Base-by-base conservation (phyloP, 2,329 filamentous ascomycete species). In the Seiridium unicorne region DNA sequence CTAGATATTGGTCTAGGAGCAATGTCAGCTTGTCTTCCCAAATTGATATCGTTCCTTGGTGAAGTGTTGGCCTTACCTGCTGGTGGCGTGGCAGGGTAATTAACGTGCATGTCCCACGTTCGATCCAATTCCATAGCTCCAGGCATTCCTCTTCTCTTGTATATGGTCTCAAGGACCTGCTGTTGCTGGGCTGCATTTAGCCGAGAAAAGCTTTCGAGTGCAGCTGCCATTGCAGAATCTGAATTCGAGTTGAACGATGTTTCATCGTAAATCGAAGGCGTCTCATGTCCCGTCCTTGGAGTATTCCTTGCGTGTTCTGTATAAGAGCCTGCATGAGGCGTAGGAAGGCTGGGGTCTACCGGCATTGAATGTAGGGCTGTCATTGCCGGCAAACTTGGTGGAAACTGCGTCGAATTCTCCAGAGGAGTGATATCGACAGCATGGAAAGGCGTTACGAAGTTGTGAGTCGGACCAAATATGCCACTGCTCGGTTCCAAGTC, bases 161-260 rank as follows among this genome's bases (percentile, higher is more conserved):
- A 35, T 32, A 59, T 53, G 26, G 53, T 47, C 3, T 53, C 38
- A 3, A 59, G 34, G 13, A 59, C 18, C 18, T 54, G 57, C 5
- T 54, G 34, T 31, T 59, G 57, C 13, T 59, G 57, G 4, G 47
- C n/a, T 8, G n/a, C 10, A 44, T 35, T 54, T 11, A 59, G 38
- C 31, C 36, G 51, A 3, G 57, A 44, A 48, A 44, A 59, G 9
- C n/a, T 32, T 3, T 53, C 31, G 2, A 59, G 40, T 3, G 40
- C 38, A 3, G 31, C 48, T 3, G 47, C 48, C 38, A 59, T 26
- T 32, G 57, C 9, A 6, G 38, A 42, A 13, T 32, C 26, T 9
- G 32, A 48, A 31, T 11, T 26, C 35, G 40, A 44, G 13, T 34
- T 10, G 9, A 31, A 7, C 11, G 3, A 34, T 18, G 35, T 5